These are phyloP conservation scores for Amanita thiersii DNA, from an alignment of 768 basidiomycete genomes.

Conservation along the genomic window DNA sequence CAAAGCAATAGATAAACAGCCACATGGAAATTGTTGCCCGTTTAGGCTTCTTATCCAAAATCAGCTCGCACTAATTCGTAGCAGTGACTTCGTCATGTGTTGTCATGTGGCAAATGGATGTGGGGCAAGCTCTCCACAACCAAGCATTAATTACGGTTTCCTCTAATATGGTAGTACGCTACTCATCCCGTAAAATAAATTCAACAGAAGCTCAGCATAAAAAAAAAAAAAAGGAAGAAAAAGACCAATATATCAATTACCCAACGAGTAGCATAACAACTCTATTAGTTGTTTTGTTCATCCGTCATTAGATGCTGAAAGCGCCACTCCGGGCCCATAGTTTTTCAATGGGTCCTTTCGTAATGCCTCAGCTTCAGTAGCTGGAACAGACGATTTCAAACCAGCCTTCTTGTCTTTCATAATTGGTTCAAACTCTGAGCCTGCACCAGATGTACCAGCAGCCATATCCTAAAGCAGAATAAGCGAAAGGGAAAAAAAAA, in stretches of 20 bases:
- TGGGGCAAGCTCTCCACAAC: too few species aligned
- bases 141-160: too few species aligned
- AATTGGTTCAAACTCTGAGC: conserved; percentile 41
- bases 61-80: too few species aligned
- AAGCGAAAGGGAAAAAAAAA: not conserved
- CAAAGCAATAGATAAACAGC: too few species aligned
- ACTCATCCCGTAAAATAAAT: too few species aligned
- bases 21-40: too few species aligned
- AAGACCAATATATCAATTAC: not conserved
- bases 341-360: conserved; percentile 79
- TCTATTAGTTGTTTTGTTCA: not conserved
- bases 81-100: too few species aligned
- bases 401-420: conserved; percentile 57
- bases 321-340: conserved; percentile 28
- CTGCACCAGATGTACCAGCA: conserved; percentile 10
- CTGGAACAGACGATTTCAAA: conserved; percentile 29
- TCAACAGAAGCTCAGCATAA: too few species aligned
- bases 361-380: conserved; percentile 70
- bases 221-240: not conserved
- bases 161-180: too few species aligned
- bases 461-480: not conserved
- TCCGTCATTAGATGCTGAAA: conserved; percentile 9
- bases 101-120: too few species aligned
- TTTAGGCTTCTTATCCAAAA: too few species aligned
- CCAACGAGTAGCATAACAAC: not conserved